Base-by-base conservation (phyloP, 2,329 filamentous ascomycete genomes). In the Sarocladiaceae sp. region DNA sequence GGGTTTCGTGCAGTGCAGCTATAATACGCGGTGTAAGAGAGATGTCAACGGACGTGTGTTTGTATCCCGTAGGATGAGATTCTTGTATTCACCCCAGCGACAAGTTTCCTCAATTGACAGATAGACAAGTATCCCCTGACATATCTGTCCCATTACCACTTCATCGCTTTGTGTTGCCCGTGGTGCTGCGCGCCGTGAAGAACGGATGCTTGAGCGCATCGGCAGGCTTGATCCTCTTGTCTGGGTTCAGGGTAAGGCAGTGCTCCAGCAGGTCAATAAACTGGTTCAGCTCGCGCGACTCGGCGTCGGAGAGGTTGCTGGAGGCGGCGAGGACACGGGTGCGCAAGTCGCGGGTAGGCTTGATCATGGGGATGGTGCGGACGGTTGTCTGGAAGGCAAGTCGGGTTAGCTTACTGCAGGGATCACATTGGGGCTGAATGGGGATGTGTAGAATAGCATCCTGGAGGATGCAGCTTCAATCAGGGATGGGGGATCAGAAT, bases 151-250 rank as follows among this genome's bases (percentile, higher is more conserved):
- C n/a, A n/a, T n/a, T n/a, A n/a, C n/a, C n/a, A n/a, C n/a, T n/a
- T n/a, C 33, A 33, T 29, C 33, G 42, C 23, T 45, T 32, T 16
- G 16, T 40, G 19, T 21, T 18, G 18, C 29, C 35, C 10, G 24
- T 43, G n/a, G n/a, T n/a, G 21, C 26, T 40, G 10, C 29, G 16
- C 7, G 73, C 67, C 20, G 67, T 69, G 55, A 97, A 88, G 64
- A 97, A 97, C 1, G 86, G 86, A 69, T 97, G 91, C 58, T 82
- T 83, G 55, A 97, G 69, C 40, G 93, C 93, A 57, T 97, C 90
- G 12, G 76, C 72, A 0, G 93, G 87, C 37, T 86, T 91, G 56
- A 93, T 86, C 50, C 93, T 79, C 72, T 94, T 95, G 61, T 95
- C 90, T 1, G 91, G 88, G 58, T 97, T 95, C 51, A 97, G 74